These are phyloP conservation scores for Alternaria tenuissima DNA, from an alignment of 2,329 filamentous ascomycete genomes.

Conservation along the genomic window DNA sequence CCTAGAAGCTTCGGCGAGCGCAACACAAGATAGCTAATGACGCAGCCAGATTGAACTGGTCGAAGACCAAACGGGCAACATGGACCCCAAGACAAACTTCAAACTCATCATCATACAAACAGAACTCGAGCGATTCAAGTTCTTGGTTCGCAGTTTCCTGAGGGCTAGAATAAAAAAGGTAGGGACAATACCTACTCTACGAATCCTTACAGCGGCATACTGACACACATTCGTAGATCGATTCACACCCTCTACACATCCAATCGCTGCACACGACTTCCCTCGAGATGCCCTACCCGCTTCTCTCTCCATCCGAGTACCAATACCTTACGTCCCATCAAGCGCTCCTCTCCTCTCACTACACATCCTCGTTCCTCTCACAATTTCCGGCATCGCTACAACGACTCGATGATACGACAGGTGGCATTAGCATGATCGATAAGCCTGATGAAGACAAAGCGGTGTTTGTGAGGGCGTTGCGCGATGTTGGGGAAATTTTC, in stretches of 20 bases:
- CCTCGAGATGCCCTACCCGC: slow-evolving; percentile 58
- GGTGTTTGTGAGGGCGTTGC: slow-evolving; percentile 81
- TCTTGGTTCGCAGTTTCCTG: slow-evolving; percentile 82
- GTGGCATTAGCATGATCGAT: slow-evolving; percentile 92
- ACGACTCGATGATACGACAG: slow-evolving; percentile 87
- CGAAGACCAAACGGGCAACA: slow-evolving; percentile 74
- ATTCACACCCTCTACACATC: slow-evolving; percentile 78
- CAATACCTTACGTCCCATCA: slow-evolving; percentile 88
- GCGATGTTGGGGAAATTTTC: slow-evolving; percentile 63
- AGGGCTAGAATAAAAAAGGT: slow-evolving; percentile 89
- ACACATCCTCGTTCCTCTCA: slow-evolving; percentile 81
- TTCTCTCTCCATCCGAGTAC: slow-evolving; percentile 78
- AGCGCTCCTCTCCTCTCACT: slow-evolving; percentile 83
- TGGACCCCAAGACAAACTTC: slow-evolving; percentile 92
- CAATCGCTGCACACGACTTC: slow-evolving; percentile 56
- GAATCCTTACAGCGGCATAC: slow-evolving; percentile 2
- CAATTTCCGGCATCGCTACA: slow-evolving; percentile 82
- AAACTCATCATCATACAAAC: slow-evolving; percentile 94
- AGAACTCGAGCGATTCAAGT: slow-evolving; percentile 93
- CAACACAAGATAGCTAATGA: slow-evolving; percentile 25
- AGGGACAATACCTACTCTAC: slow-evolving; percentile 3
- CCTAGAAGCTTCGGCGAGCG: not conserved
- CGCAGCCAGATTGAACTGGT: slow-evolving; percentile 57
- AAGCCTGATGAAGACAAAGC: slow-evolving; percentile 81
- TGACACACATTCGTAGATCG: slow-evolving; percentile 63